These are phyloP conservation scores for Neonectria magnoliae DNA, from an alignment of 2,329 filamentous ascomycete species.

Conservation along the genomic window DNA sequence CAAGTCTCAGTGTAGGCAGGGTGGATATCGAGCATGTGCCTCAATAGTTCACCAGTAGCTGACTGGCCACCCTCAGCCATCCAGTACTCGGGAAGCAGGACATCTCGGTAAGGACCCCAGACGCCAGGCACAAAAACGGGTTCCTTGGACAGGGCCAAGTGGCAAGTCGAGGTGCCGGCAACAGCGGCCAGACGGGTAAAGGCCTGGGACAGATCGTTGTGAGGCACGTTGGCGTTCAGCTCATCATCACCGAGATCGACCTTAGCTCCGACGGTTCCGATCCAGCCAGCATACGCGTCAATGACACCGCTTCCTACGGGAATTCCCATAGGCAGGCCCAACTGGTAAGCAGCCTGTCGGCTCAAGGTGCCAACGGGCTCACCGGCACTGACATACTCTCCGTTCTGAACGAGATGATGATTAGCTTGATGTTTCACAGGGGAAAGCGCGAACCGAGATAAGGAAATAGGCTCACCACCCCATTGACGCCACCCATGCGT, in stretches of 20 bases:
- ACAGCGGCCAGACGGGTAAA: constrained; percentile 94
- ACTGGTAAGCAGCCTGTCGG: constrained; percentile 81
- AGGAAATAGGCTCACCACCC: constrained; percentile 76
- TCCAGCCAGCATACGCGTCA: constrained; percentile 98
- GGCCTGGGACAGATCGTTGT: constrained; percentile 90
- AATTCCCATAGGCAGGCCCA: constrained; percentile 87
- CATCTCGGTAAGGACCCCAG: constrained; percentile 97
- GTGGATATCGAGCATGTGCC: constrained; percentile 95
- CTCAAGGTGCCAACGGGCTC: constrained; percentile 88
- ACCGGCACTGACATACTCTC: constrained; percentile 88
- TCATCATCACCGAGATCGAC: constrained; percentile 76
- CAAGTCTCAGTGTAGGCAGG: constrained; percentile 85
- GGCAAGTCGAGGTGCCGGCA: constrained; percentile 96
- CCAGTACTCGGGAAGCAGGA: constrained; percentile 91
- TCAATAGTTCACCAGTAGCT: constrained; percentile 92
- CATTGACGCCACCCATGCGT: constrained; percentile 92
- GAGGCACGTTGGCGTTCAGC: constrained; percentile 72
- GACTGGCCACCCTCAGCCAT: constrained; percentile 98
- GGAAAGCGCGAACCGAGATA: constrained; percentile 24
- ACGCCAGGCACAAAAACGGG: constrained; percentile 95
- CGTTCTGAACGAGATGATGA: constrained; percentile 71
- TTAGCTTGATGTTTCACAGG: constrained; percentile 22
- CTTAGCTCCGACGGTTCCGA: constrained; percentile 97
- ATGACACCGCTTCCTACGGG: constrained; percentile 97
- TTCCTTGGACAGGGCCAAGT: constrained; percentile 92